phyloP scores from a whole-genome alignment of 2,329 filamentous ascomycete species.

The Verticillium nonalfalfae region DNA sequence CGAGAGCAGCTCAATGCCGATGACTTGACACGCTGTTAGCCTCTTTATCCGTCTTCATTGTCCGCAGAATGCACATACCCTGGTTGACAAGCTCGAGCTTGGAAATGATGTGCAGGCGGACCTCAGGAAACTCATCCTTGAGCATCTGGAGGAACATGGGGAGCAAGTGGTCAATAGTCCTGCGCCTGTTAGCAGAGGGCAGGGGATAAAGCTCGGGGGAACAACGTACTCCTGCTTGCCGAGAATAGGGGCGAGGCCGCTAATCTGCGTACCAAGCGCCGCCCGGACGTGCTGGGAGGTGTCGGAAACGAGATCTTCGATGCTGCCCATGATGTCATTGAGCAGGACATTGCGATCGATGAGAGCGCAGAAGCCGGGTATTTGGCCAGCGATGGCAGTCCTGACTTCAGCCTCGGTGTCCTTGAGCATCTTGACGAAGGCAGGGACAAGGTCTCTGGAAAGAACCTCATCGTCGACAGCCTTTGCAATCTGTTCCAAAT shows the following conservation, averaged over 20 bases:
- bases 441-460: slow-evolving; percentile 85
- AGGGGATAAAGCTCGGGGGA: not conserved
- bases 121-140: slow-evolving; percentile 98
- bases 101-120: slow-evolving; percentile 98
- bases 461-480: slow-evolving; percentile 97
- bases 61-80: slow-evolving; percentile 45
- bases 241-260: slow-evolving; percentile 89
- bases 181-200: slow-evolving; percentile 23
- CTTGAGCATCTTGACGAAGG: slow-evolving; percentile 96
- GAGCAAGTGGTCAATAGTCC: slow-evolving; percentile 91
- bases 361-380: slow-evolving; percentile 90
- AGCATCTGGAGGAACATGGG: slow-evolving; percentile 99
- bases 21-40: slow-evolving; percentile 51
- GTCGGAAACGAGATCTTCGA: slow-evolving; percentile 94
- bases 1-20: slow-evolving; percentile 93
- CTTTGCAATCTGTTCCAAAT: slow-evolving; percentile 74
- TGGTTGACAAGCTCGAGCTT: slow-evolving; percentile 98
- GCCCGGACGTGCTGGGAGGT: slow-evolving; percentile 95
- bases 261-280: slow-evolving; percentile 93
- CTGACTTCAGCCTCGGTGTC: slow-evolving; percentile 97
- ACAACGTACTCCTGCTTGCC: slow-evolving; percentile 86
- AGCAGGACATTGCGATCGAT: slow-evolving; percentile 84
- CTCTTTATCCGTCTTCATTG: not conserved
- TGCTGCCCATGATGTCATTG: slow-evolving; percentile 92
- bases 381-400: slow-evolving; percentile 94